A percentile compares a stretch with the other conserved stretches of the same genome.
Conservation (phyloP, 2,329 filamentous ascomycete genomes). For the Fonsecaea multimorphosa region DNA sequence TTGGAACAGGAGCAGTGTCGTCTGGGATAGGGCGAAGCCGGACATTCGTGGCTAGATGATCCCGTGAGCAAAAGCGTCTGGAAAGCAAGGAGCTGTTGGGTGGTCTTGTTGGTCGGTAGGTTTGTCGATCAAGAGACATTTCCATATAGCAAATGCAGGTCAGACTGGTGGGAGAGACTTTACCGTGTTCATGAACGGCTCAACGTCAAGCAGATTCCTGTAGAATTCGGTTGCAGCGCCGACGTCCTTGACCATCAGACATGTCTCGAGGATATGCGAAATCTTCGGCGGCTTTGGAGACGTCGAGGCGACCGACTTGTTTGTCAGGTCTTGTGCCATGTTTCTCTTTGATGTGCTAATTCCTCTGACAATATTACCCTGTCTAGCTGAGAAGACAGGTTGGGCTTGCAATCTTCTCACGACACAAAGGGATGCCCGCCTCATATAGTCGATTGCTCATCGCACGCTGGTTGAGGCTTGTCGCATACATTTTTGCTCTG, state of each 20-base stretch:
- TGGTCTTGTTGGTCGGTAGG: too few relatives aligned
- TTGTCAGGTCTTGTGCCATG: neutral
- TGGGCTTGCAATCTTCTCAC: neutral
- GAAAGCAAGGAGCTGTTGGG: too few relatives aligned
- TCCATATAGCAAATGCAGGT: neutral
- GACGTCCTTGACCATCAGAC: conserved; percentile 42
- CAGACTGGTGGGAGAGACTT: neutral
- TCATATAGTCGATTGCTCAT: neutral
- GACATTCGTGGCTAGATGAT: conserved; percentile 33
- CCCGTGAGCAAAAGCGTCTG: neutral
- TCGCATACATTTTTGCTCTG: neutral
- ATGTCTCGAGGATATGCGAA: conserved; percentile 43
- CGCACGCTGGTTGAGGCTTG: neutral
- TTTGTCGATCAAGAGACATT: too few relatives aligned
- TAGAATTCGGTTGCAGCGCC: conserved; percentile 40
- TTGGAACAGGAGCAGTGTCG: conserved; percentile 42
- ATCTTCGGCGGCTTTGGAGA: conserved; percentile 34
- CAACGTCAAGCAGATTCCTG: conserved; percentile 36
- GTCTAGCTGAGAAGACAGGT: neutral
- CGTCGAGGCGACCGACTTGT: neutral
- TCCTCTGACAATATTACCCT: neutral
- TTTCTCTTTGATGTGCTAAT: neutral
- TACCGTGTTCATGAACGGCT: conserved; percentile 37
- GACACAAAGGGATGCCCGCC: neutral
- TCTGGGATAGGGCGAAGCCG: conserved; percentile 43